A percentile compares a stretch with the other conserved stretches of the same genome.
These are phyloP conservation scores for Biscutella auriculata DNA, from an alignment of 441 rosid genomes.

Conservation along the genomic window DNA sequence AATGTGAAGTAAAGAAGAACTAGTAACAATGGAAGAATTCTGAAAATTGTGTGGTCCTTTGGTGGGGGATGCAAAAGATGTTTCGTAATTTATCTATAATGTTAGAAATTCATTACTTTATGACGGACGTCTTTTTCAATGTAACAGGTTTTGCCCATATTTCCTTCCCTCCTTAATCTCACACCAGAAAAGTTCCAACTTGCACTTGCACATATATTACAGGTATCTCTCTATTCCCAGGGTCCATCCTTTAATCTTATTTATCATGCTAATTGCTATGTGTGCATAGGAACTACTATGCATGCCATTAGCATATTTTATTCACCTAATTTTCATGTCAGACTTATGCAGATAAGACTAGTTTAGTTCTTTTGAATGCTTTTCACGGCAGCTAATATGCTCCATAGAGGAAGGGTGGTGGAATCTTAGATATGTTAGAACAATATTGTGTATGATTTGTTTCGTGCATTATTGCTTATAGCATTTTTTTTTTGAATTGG, in stretches of 20 bases:
- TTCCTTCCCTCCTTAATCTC: constrained; percentile 86
- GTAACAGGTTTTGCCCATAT: constrained; percentile 86
- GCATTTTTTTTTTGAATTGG: no score
- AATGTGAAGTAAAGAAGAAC: background rate
- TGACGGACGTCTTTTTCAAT: constrained; percentile 4
- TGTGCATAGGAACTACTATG: background rate
- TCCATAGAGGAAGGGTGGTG: no score
- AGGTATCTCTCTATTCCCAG: constrained; percentile 42
- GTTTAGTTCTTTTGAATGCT: no score
- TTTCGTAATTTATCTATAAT: background rate
- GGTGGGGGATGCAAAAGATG: constrained; percentile 3
- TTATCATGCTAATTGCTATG: background rate
- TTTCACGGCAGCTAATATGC: no score
- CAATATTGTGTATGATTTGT: no score
- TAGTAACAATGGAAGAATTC: constrained; percentile 3
- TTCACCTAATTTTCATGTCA: background rate
- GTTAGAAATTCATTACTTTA: background rate
- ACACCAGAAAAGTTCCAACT: constrained; percentile 90
- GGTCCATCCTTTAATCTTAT: background rate
- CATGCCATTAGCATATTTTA: background rate
- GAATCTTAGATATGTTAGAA: no score
- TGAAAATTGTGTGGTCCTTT: background rate
- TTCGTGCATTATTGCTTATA: no score
- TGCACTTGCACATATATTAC: constrained; percentile 94
- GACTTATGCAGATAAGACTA: no score